phyloP scores from a whole-genome alignment of 257 asterid species.

The Scutellaria barbata region DNA sequence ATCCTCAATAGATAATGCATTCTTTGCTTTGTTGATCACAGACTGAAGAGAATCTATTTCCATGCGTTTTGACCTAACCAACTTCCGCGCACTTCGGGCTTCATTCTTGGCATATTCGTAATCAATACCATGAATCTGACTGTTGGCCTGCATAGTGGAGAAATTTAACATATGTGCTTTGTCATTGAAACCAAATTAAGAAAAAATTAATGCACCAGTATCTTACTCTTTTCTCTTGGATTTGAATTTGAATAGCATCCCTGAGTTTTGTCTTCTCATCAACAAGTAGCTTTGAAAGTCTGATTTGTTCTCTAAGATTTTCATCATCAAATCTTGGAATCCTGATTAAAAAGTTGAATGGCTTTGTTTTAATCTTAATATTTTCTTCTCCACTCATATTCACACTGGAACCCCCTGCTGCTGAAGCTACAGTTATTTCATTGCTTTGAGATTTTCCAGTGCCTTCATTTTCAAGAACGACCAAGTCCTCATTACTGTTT shows the following conservation, averaged over 20 bases:
- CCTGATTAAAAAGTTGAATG: conserved; percentile 65
- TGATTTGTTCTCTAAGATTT: conserved; percentile 62
- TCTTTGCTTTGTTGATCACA: conserved; percentile 82
- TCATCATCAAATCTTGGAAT: conserved; percentile 73
- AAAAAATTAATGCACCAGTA: not conserved
- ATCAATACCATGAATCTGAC: conserved; percentile 63
- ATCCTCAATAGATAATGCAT: conserved; percentile 84
- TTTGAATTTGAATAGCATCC: conserved; percentile 68
- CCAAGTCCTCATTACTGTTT: conserved; percentile 27
- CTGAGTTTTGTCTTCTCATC: conserved; percentile 80
- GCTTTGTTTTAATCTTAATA: conserved; percentile 43
- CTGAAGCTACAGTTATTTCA: conserved; percentile 39
- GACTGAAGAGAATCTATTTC: conserved; percentile 83
- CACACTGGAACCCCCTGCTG: conserved; percentile 50
- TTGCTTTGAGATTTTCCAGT: conserved; percentile 42
- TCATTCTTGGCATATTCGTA: conserved; percentile 70
- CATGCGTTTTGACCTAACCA: conserved; percentile 73
- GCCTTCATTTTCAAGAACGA: conserved; percentile 38
- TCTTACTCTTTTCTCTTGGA: conserved; percentile 73
- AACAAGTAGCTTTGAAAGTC: conserved; percentile 63
- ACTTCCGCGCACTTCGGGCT: conserved; percentile 64
- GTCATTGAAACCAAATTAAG: conserved; percentile 23
- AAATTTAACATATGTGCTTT: conserved; percentile 23
- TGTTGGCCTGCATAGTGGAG: conserved; percentile 60
- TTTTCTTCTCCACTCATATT: conserved; percentile 40